Base-by-base conservation (phyloP, 2,329 filamentous ascomycete genomes). In the Colletotrichum orbiculare region DNA sequence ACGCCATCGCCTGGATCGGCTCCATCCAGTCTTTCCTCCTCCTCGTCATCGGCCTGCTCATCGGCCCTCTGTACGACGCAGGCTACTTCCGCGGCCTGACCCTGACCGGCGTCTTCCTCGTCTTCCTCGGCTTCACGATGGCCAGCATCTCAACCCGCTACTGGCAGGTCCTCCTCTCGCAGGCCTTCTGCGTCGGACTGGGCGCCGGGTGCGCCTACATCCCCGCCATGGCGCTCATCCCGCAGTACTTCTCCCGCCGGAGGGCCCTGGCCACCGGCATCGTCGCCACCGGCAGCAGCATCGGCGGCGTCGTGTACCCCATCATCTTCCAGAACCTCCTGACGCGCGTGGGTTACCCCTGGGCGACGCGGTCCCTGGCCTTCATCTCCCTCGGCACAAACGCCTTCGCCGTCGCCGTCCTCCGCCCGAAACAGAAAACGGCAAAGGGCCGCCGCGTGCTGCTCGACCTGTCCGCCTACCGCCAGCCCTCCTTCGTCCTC, bases 231-330 rank as follows among this genome's bases (percentile, higher is more conserved):
- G 77, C 79, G 8, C 71, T 83, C 42, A 70, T 82, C 4, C 70
- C 74, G 0, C 74, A 77, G 39, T 83, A 81, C 69, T 83, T 82
- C 66, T 59, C 67, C 8, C 74, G 69, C 46, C 76, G 74, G 59
- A 73, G 77, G 13, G 77, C 79, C 9, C 69, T 81, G 7, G 83
- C 79, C 8, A 77, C 79, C 49, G 81, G 81, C 0, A 72, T 83
- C 12, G 78, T 79, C 1, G 75, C 79, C 0, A 74, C 75, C 0
- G 82, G 82, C 0, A 77, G 78, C 42, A 76, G 76, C 11, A 66
- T 81, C 8, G 79, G 79, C 15, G 76, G 75, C 9, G 74, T 78
- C 12, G 39, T 79, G 11, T 79, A 79, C 60, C 75, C 79, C 1
- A 70, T 81, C 46, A 67, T 80, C 7, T 76, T 81, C 54, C 70